Conservation (phyloP, 2,329 filamentous ascomycete species). For the Neocatenulostroma microsporum region DNA sequence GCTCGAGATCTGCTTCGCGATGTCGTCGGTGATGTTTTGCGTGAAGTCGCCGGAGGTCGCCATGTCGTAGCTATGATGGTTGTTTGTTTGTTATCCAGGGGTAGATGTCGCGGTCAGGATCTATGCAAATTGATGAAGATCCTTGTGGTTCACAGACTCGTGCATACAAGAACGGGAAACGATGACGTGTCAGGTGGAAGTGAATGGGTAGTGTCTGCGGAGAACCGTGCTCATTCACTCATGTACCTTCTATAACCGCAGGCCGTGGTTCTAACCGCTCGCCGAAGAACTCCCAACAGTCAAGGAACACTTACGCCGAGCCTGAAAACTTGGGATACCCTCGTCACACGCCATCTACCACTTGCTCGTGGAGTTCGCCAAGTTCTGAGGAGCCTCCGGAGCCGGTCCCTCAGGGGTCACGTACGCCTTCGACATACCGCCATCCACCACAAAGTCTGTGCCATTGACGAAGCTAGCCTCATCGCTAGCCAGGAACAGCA, state of each 20-base stretch:
- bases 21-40: not conserved
- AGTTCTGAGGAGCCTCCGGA: constrained; percentile 40
- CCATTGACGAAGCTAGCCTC: constrained; percentile 87
- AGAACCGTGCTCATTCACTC: not conserved
- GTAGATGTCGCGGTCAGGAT: too few relatives aligned
- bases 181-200: not conserved
- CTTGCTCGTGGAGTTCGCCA: constrained; percentile 21
- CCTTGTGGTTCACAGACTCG: not conserved
- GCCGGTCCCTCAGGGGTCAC: constrained; percentile 54
- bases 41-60: not conserved
- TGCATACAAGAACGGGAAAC: not conserved
- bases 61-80: too few relatives aligned
- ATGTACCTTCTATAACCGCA: not conserved
- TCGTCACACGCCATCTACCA: too few relatives aligned
- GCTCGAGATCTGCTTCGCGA: not conserved
- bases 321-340: not conserved
- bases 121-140: too few relatives aligned
- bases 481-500: constrained; percentile 78
- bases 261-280: not conserved
- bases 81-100: too few relatives aligned
- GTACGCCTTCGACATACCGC: constrained; percentile 91
- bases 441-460: constrained; percentile 89
- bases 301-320: not conserved
- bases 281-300: too few relatives aligned
- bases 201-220: not conserved